Conservation (phyloP, 306 rosid species). For the Albizia julibrissin region DNA sequence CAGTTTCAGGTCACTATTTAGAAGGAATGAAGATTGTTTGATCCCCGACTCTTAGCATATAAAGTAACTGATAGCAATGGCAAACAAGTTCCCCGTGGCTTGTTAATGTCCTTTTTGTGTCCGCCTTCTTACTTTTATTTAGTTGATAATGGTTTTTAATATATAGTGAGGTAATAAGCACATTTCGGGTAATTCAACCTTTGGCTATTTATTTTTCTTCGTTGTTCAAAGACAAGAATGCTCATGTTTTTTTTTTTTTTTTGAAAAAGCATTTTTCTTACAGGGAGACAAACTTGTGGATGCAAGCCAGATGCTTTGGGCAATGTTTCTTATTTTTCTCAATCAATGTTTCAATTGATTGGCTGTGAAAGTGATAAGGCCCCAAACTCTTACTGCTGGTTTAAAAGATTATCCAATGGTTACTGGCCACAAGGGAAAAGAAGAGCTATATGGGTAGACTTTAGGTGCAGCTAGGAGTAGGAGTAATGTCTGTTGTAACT, state of each 20-base stretch:
- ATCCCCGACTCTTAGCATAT: slow-evolving; percentile 22
- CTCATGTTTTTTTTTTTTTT: background rate
- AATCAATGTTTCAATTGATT: slow-evolving; percentile 5
- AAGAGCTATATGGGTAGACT: too few species aligned
- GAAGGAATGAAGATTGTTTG: background rate
- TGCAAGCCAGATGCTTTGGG: background rate
- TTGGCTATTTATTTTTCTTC: slow-evolving; percentile 20
- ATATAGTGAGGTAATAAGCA: slow-evolving; percentile 1
- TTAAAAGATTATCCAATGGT: too few species aligned
- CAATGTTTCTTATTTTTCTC: slow-evolving; percentile 3
- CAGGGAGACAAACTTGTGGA: slow-evolving; percentile 16
- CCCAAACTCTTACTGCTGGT: too few species aligned
- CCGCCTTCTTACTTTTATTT: background rate
- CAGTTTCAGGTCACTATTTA: background rate
- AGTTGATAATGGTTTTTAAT: slow-evolving; percentile 14
- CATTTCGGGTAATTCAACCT: slow-evolving; percentile 23
- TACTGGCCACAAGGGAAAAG: too few species aligned
- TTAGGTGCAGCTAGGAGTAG: too few species aligned
- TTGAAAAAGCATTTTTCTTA: background rate
- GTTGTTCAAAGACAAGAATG: slow-evolving; percentile 32
- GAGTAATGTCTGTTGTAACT: too few species aligned
- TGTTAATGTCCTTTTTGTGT: slow-evolving; percentile 20
- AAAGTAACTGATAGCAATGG: slow-evolving; percentile 35
- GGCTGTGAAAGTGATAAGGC: too few species aligned
- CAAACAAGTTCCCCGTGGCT: slow-evolving; percentile 18